phyloP scores from a whole-genome alignment of 169 alveolate species.

The Eimeria praecox region DNA sequence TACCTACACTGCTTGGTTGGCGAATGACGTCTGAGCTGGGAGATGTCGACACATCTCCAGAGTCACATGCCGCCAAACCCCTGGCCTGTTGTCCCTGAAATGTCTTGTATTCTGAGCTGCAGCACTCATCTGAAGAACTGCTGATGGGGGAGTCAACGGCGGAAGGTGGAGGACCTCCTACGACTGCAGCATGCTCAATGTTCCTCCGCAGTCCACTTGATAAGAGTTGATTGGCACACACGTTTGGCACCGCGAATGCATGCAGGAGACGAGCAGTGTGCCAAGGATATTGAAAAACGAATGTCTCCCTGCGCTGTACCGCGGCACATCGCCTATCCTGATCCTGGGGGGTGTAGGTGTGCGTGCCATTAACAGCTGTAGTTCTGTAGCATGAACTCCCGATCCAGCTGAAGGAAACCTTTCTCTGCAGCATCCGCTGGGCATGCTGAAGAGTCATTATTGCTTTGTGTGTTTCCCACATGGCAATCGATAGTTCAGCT shows the following conservation, averaged over 20 bases:
- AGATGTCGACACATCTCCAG: neutral
- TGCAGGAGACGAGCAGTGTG: neutral
- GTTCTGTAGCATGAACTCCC: neutral
- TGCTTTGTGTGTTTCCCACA: conserved; percentile 21
- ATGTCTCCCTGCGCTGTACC: neutral
- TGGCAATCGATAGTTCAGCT: conserved; percentile 33
- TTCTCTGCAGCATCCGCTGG: neutral
- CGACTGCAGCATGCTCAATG: neutral
- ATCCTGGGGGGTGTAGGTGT: neutral
- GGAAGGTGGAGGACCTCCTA: neutral
- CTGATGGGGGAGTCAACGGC: neutral
- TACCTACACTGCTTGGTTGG: neutral
- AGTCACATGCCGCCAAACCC: neutral
- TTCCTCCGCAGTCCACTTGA: neutral
- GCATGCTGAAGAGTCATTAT: neutral
- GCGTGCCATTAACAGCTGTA: neutral
- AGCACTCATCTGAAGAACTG: neutral
- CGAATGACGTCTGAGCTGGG: neutral
- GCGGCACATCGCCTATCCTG: neutral
- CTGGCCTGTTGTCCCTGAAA: neutral
- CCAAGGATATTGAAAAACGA: neutral
- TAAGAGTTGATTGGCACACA: neutral
- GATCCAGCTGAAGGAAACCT: neutral
- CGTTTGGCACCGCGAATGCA: neutral
- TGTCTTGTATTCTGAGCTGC: neutral